Conservation (phyloP, 108 stramenopile genomes). For the Asterionellopsis glacialis region DNA sequence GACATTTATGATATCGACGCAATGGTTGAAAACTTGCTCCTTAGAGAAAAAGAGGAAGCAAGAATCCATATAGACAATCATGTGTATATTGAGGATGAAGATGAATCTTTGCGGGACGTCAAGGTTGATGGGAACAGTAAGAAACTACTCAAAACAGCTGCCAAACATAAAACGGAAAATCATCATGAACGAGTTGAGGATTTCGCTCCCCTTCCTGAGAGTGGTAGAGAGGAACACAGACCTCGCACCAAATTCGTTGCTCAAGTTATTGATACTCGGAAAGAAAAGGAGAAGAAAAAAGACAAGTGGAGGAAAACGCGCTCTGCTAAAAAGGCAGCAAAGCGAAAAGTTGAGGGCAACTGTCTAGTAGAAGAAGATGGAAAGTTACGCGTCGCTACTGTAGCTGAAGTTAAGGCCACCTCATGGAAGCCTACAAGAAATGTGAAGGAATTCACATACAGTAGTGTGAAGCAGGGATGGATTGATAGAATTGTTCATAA, state of each 20-base stretch:
- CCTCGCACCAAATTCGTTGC: conserved; percentile 81
- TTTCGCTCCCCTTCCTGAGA: background rate
- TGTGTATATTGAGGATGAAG: conserved; percentile 69
- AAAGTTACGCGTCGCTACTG: conserved; percentile 54
- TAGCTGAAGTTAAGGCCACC: conserved; percentile 61
- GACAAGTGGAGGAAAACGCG: background rate
- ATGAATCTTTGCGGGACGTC: conserved; percentile 41
- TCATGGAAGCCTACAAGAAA: conserved; percentile 73
- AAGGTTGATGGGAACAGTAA: conserved; percentile 11
- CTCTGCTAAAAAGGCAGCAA: background rate
- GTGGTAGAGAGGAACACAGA: conserved; percentile 25
- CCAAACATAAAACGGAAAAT: conserved; percentile 4
- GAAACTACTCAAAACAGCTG: conserved; percentile 15
- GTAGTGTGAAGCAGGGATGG: conserved; percentile 73
- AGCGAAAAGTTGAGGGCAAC: conserved; percentile 23
- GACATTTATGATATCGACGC: conserved; percentile 73
- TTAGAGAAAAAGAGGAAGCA: conserved; percentile 54
- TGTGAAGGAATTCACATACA: conserved; percentile 62
- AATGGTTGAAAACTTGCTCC: conserved; percentile 34
- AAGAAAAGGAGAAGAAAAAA: conserved; percentile 32
- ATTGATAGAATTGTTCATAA: conserved; percentile 50
- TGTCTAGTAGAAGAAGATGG: conserved; percentile 74
- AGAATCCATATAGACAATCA: conserved; percentile 49
- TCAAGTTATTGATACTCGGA: conserved; percentile 69
- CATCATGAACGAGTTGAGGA: conserved; percentile 12